Evolutionary conservation across 768 basidiomycete genomes (phyloP).

Genomic region (Russula sp.): DNA sequence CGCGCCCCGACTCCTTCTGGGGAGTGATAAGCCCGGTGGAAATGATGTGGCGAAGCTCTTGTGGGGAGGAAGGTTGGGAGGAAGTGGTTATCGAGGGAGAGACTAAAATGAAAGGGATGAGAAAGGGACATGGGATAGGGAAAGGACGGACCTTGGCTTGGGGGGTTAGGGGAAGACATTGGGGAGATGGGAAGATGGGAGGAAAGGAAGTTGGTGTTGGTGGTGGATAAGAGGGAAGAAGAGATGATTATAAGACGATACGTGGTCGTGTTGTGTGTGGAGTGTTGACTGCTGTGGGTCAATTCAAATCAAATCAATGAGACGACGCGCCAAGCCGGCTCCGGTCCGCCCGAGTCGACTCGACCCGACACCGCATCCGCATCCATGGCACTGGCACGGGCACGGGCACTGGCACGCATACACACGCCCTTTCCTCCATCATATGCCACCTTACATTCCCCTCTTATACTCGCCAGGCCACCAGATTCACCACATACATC

Average conservation of each 20-base stretch:
- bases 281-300: neutral
- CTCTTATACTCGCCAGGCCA: neutral
- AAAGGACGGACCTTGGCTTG: neutral
- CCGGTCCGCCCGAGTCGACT: too few relatives aligned
- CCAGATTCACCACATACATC: neutral
- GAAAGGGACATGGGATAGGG: neutral
- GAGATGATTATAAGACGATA: neutral
- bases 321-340: too few relatives aligned
- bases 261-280: too few relatives aligned
- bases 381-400: too few relatives aligned
- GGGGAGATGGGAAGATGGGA: neutral
- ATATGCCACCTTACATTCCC: neutral
- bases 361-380: too few relatives aligned
- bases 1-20: conserved; percentile 30
- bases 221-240: neutral
- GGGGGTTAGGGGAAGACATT: conserved; percentile 16
- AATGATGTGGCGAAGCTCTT: conserved; percentile 51
- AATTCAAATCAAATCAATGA: neutral
- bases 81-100: conserved; percentile 13
- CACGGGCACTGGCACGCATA: too few relatives aligned
- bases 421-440: neutral
- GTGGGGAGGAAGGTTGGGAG: conserved; percentile 22
- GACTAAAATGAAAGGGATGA: conserved; percentile 9
- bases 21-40: conserved; percentile 39
- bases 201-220: neutral